Percentiles rank a stretch among this genome's conserved stretches.
Conservation (phyloP, 1,284 basidiomycete genomes). For the Rhizoctonia solani region DNA sequence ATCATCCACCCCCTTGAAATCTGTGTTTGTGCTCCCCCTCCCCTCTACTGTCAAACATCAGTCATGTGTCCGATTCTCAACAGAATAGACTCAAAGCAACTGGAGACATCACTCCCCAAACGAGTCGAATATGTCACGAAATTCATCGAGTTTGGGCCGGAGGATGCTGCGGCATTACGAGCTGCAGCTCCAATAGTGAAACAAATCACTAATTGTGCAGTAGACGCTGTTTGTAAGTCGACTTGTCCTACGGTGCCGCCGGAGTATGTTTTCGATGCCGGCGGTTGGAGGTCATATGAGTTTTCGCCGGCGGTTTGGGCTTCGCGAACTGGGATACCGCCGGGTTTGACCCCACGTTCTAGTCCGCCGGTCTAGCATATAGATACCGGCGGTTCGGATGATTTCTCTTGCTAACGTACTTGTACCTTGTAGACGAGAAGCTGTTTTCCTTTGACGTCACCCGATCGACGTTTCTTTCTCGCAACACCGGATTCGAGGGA, state of each 20-base stretch:
- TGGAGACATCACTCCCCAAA: constrained; percentile 23
- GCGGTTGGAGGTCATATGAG: neutral
- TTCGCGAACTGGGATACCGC: too few relatives aligned
- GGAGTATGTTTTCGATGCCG: neutral
- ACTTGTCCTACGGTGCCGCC: neutral
- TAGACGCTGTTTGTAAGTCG: constrained; percentile 38
- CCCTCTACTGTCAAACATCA: too few relatives aligned
- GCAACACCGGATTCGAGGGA: constrained; percentile 35
- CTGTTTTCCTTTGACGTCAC: constrained; percentile 38
- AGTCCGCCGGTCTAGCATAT: too few relatives aligned
- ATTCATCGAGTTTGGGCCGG: constrained; percentile 37
- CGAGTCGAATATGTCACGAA: constrained; percentile 34
- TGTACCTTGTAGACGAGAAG: constrained; percentile 32
- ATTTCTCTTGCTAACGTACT: neutral
- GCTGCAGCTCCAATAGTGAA: constrained; percentile 32
- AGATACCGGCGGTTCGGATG: too few relatives aligned
- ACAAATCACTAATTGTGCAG: constrained; percentile 13
- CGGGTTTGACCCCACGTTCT: too few relatives aligned
- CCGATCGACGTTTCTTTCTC: constrained; percentile 34
- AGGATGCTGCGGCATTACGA: constrained; percentile 34
- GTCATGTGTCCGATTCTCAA: constrained; percentile 32
- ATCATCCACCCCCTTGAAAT: too few relatives aligned
- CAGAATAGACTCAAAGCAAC: constrained; percentile 20
- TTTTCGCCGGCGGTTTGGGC: constrained; percentile 1
- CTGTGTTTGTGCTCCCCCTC: too few relatives aligned